Evolutionary conservation across 768 basidiomycete species (phyloP).

Genomic region (Crepidotus variabilis): DNA sequence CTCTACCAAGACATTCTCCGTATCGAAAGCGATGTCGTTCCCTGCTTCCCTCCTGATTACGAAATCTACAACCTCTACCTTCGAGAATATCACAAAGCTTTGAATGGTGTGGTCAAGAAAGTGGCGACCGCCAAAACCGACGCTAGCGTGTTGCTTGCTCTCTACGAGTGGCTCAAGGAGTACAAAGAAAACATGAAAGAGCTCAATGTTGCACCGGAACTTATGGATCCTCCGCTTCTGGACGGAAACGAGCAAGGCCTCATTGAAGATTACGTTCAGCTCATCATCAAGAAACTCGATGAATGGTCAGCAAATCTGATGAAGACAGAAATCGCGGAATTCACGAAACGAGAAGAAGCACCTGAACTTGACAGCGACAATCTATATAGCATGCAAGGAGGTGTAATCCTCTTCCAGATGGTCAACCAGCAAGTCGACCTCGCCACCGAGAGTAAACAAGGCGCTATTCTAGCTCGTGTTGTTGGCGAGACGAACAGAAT

Average conservation of each 20-base stretch:
- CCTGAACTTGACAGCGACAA: constrained; percentile 90
- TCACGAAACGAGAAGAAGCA: constrained; percentile 75
- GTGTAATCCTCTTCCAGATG: constrained; percentile 97
- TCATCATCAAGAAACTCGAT: constrained; percentile 93
- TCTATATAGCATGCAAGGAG: constrained; percentile 86
- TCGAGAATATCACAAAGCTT: constrained; percentile 84
- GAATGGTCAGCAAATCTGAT: constrained; percentile 96
- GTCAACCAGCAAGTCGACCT: constrained; percentile 95
- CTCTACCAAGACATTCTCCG: constrained; percentile 93
- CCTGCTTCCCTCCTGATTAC: constrained; percentile 90
- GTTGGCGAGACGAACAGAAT: constrained; percentile 85
- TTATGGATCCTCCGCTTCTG: constrained; percentile 85
- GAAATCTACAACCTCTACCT: constrained; percentile 82
- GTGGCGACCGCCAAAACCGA: constrained; percentile 76
- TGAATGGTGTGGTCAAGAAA: constrained; percentile 69
- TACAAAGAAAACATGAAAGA: constrained; percentile 96
- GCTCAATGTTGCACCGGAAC: constrained; percentile 75
- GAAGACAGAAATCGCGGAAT: constrained; percentile 84
- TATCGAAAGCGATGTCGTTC: constrained; percentile 86
- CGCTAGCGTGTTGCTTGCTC: constrained; percentile 79
- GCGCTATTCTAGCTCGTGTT: constrained; percentile 86
- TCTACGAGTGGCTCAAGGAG: constrained; percentile 95
- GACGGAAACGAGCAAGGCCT: constrained; percentile 92
- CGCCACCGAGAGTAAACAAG: constrained; percentile 94
- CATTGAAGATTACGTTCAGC: constrained; percentile 91